A percentile compares a stretch with the other conserved stretches of the same genome.
Conservation (phyloP, 352 stramenopile species). For the Globisporangium okanoganense region DNA sequence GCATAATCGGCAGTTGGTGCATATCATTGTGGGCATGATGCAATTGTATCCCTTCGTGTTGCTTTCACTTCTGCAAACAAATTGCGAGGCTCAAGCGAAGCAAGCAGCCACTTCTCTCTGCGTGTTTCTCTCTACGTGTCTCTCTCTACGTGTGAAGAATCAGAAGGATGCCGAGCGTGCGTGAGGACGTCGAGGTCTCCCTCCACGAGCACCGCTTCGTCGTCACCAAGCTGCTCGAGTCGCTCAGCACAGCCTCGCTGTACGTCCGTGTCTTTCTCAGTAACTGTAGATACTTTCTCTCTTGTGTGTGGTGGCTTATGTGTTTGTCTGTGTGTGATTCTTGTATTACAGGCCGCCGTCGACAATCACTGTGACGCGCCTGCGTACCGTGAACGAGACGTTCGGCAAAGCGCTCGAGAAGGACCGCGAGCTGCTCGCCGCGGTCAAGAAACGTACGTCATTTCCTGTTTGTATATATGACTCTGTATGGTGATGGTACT, state of each 20-base stretch:
- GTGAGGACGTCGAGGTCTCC: slow-evolving; percentile 64
- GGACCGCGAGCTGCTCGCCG: slow-evolving; percentile 58
- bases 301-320: not conserved
- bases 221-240: slow-evolving; percentile 81
- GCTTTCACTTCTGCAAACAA: not conserved
- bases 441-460: slow-evolving; percentile 73
- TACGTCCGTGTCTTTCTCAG: slow-evolving; percentile 6
- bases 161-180: slow-evolving; percentile 45
- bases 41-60: slow-evolving; percentile 5
- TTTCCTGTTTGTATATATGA: not conserved
- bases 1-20: not conserved
- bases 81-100: not conserved
- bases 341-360: slow-evolving; percentile 42
- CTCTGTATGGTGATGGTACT: not conserved
- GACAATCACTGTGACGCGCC: slow-evolving; percentile 65
- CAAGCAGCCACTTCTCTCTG: not conserved
- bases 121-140: not conserved
- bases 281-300: too few species aligned
- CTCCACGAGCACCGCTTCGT: slow-evolving; percentile 83
- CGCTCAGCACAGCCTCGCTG: slow-evolving; percentile 52
- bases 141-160: not conserved
- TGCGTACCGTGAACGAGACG: slow-evolving; percentile 75
- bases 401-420: slow-evolving; percentile 76
- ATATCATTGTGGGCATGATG: not conserved
- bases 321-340: not conserved